phyloP scores from a whole-genome alignment of 805 yeast species.

The Hanseniaspora vineae region DNA sequence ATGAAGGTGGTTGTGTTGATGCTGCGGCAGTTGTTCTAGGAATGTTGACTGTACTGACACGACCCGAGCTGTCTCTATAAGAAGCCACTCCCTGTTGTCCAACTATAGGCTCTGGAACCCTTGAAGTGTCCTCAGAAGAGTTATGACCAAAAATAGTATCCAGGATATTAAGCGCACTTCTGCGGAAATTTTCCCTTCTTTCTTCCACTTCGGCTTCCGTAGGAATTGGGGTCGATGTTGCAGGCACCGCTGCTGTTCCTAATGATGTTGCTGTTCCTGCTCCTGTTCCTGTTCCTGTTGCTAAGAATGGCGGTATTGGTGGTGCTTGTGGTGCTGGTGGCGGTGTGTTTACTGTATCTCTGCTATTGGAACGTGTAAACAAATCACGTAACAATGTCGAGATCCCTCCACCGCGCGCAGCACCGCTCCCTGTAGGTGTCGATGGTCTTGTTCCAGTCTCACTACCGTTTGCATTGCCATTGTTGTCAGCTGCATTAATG shows the following conservation, averaged over 20 bases:
- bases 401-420: not conserved
- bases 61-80: conserved; percentile 18
- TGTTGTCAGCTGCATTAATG: too few relatives aligned
- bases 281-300: not conserved
- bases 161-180: not conserved
- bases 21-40: conserved; percentile 7
- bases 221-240: not conserved
- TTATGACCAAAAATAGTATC: not conserved
- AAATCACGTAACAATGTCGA: not conserved
- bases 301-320: not conserved
- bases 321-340: conserved; percentile 1
- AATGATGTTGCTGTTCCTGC: not conserved
- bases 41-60: conserved; percentile 12
- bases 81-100: conserved; percentile 22
- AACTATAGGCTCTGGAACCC: not conserved
- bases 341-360: conserved; percentile 1
- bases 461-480: not conserved
- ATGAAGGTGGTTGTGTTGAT: not conserved
- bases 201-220: not conserved
- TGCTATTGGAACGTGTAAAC: conserved; percentile 2
- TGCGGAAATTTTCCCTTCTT: not conserved
- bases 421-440: too few relatives aligned
- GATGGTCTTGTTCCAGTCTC: not conserved
- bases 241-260: too few relatives aligned
- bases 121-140: not conserved